These are phyloP conservation scores for Umbilicus rupestris DNA, from an alignment of 164 flowering plant genomes.

Conservation along the genomic window DNA sequence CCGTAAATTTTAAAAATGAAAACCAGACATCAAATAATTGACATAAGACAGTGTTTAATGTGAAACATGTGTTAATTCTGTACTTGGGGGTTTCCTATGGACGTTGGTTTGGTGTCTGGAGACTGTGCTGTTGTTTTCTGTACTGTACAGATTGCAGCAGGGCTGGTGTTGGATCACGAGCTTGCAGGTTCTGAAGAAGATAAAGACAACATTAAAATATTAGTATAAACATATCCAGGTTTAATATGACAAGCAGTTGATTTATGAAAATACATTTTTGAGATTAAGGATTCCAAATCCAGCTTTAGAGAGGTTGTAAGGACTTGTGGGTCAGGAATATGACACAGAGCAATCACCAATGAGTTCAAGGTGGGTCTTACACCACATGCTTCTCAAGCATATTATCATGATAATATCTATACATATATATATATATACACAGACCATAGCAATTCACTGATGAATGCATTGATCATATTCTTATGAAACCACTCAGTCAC, in stretches of 20 bases:
- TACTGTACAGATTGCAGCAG: background rate
- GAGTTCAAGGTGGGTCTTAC: background rate
- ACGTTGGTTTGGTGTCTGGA: too few relatives aligned
- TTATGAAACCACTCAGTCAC: background rate
- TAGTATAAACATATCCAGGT: background rate
- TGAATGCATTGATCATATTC: background rate
- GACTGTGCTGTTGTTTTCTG: background rate
- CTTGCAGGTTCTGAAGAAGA: background rate
- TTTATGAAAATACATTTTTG: background rate
- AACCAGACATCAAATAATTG: too few relatives aligned
- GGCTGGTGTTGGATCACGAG: conserved; percentile 6
- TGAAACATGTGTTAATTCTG: background rate
- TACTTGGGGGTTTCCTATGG: background rate
- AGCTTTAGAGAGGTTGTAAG: background rate
- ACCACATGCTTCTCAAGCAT: conserved; percentile 2
- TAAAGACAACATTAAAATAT: background rate
- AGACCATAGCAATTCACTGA: background rate
- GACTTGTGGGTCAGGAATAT: background rate
- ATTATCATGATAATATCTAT: conserved; percentile 1
- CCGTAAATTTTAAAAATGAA: too few relatives aligned
- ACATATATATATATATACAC: background rate
- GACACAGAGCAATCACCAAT: background rate
- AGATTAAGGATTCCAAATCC: background rate
- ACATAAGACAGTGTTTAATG: background rate
- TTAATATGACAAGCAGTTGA: background rate